Percentiles rank a stretch among this genome's conserved stretches.
Conservation (phyloP, 345 rosid genomes). For the Xanthoceras sorbifolium region DNA sequence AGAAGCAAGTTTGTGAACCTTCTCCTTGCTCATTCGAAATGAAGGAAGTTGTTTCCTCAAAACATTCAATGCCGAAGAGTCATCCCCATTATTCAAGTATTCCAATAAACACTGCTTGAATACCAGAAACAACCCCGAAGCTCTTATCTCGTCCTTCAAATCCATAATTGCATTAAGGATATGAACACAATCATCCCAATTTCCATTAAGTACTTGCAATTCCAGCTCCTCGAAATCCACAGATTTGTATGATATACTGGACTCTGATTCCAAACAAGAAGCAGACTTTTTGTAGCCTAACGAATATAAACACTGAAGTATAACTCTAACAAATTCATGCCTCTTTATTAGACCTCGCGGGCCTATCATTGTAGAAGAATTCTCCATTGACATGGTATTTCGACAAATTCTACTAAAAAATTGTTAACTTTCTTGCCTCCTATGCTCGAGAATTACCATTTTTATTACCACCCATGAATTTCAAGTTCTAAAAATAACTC, state of each 20-base stretch:
- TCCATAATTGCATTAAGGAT: constrained; percentile 43
- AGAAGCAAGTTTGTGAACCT: constrained; percentile 55
- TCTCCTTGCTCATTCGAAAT: constrained; percentile 54
- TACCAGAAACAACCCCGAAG: constrained; percentile 61
- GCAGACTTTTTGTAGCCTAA: constrained; percentile 74
- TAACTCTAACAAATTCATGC: constrained; percentile 64
- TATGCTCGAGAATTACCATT: too few species aligned
- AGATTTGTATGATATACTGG: constrained; percentile 52
- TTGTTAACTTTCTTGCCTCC: too few species aligned
- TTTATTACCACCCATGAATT: too few species aligned
- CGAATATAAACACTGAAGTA: constrained; percentile 72
- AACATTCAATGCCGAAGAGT: constrained; percentile 54
- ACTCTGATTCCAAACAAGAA: constrained; percentile 67
- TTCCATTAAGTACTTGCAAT: constrained; percentile 55
- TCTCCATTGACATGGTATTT: constrained; percentile 45
- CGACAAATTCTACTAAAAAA: neutral
- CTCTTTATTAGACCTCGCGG: constrained; percentile 60
- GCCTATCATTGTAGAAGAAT: constrained; percentile 43
- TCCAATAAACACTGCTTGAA: constrained; percentile 71
- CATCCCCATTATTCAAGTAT: constrained; percentile 58
- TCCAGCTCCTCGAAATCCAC: constrained; percentile 54
- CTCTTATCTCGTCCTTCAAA: constrained; percentile 46
- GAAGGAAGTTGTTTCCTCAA: constrained; percentile 57
- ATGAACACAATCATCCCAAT: constrained; percentile 66
- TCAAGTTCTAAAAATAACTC: neutral